Conservation (phyloP, 176 grass and related monocot genomes). For the Zoysia japonica region DNA sequence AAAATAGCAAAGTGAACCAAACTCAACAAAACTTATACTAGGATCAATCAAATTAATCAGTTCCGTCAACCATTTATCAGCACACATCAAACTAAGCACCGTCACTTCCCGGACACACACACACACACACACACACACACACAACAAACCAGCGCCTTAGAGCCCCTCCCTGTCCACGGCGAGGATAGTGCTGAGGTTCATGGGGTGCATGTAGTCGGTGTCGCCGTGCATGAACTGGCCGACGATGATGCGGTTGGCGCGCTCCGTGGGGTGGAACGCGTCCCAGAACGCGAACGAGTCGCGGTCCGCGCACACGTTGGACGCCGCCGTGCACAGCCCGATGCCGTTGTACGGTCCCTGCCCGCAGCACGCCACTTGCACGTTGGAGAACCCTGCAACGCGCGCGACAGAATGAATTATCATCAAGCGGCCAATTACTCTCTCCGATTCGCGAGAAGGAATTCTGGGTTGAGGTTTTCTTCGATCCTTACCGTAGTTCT, state of each 20-base stretch:
- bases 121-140: no score
- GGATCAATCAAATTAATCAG: not conserved
- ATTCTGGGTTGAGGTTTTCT: not conserved
- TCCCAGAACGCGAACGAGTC: conserved; percentile 80
- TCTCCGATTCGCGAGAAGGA: no score
- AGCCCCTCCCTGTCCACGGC: conserved; percentile 49
- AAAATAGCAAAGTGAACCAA: no score
- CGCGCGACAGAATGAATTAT: not conserved
- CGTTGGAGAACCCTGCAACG: conserved; percentile 60
- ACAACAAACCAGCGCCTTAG: not conserved
- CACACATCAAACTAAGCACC: not conserved
- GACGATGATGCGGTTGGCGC: conserved; percentile 78
- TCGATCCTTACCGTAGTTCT: conserved; percentile 40
- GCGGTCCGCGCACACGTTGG: conserved; percentile 68
- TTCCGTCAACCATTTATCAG: not conserved
- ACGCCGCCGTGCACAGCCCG: conserved; percentile 72
- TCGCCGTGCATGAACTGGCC: conserved; percentile 64
- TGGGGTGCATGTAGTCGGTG: conserved; percentile 78
- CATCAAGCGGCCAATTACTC: not conserved
- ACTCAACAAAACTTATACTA: not conserved
- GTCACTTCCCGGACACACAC: not conserved
- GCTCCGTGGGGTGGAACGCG: conserved; percentile 81
- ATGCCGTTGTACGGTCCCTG: conserved; percentile 91
- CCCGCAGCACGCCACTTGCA: conserved; percentile 83
- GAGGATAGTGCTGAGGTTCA: conserved; percentile 93